Conservation (phyloP, 1,284 basidiomycete genomes). For the Apiotrichum gamsii region DNA sequence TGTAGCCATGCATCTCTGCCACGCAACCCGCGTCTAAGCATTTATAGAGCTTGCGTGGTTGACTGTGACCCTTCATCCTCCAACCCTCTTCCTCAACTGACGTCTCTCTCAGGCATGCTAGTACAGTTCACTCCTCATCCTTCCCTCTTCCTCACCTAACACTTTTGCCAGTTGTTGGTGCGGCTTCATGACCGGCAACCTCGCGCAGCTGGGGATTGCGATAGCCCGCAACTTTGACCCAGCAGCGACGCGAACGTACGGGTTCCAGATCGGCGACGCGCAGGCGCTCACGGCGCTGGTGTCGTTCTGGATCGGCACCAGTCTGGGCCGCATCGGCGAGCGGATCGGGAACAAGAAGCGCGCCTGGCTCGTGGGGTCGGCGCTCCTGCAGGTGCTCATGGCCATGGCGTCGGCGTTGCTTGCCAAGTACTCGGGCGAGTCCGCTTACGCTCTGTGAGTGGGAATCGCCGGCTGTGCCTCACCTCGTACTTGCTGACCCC, state of each 20-base stretch:
- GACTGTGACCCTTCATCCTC: not conserved
- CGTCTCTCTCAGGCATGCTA: constrained; percentile 55
- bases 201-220: constrained; percentile 57
- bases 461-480: too few relatives aligned
- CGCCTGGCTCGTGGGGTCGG: constrained; percentile 66
- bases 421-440: constrained; percentile 54
- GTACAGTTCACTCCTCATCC: constrained; percentile 50
- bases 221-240: constrained; percentile 59
- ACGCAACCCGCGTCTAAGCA: too few relatives aligned
- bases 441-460: constrained; percentile 54
- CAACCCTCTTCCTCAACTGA: not conserved
- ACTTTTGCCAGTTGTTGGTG: constrained; percentile 48
- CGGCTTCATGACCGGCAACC: constrained; percentile 40
- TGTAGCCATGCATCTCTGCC: too few relatives aligned
- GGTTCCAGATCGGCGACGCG: constrained; percentile 68
- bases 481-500: not conserved
- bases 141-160: not conserved
- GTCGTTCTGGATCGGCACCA: constrained; percentile 55
- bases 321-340: constrained; percentile 47
- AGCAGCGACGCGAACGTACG: constrained; percentile 50
- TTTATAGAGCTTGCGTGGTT: too few relatives aligned
- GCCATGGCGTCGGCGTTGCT: constrained; percentile 64
- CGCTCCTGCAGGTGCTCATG: constrained; percentile 65
- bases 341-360: constrained; percentile 62
- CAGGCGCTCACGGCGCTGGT: constrained; percentile 72